A percentile compares a stretch with the other conserved stretches of the same genome.
phyloP scores from a whole-genome alignment of 768 basidiomycete genomes.

The Hericium rajendrae region DNA sequence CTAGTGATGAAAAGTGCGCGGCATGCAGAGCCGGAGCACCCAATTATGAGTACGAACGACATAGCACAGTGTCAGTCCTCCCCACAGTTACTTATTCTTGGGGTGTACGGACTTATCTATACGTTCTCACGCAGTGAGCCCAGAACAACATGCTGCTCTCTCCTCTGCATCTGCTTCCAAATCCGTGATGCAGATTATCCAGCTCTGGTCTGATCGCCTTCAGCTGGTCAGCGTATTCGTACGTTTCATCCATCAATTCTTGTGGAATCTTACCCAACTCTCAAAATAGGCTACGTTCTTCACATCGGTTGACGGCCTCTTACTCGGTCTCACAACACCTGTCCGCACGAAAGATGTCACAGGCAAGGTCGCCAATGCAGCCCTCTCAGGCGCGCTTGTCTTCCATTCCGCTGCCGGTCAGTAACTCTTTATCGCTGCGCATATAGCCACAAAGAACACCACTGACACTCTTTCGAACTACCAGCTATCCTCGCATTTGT shows the following conservation, averaged over 20 bases:
- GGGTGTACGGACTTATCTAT: too few relatives aligned
- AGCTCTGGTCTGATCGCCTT: conserved; percentile 11
- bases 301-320: conserved; percentile 9
- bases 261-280: background rate
- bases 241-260: background rate
- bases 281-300: conserved; percentile 9
- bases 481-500: conserved; percentile 10
- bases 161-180: too few relatives aligned
- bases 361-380: conserved; percentile 3
- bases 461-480: background rate
- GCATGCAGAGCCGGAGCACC: too few relatives aligned
- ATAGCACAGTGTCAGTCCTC: too few relatives aligned
- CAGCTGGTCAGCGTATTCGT: conserved; percentile 8
- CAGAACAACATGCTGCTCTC: too few relatives aligned
- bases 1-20: too few relatives aligned
- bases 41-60: too few relatives aligned
- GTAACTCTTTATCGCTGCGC: background rate
- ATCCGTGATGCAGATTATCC: background rate
- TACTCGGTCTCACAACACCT: background rate
- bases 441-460: background rate
- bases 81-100: too few relatives aligned
- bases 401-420: conserved; percentile 12
- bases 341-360: background rate
- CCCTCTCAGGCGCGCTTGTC: conserved; percentile 10
- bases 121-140: too few relatives aligned